These are phyloP conservation scores for Ogataea philodendri DNA, from an alignment of 805 yeast genomes.

Conservation along the genomic window DNA sequence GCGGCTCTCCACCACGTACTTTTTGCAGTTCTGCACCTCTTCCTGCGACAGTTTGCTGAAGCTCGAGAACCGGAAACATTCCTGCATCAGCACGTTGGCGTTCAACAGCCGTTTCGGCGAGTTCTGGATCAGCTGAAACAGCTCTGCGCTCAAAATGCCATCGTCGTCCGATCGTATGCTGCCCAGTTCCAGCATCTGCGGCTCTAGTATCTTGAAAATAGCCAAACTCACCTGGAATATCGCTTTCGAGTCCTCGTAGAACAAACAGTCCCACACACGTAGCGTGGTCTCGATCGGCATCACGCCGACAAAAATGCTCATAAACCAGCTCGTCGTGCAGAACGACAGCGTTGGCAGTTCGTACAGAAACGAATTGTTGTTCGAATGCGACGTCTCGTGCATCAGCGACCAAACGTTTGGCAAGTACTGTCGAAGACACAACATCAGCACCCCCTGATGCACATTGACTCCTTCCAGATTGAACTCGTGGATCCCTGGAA, in stretches of 20 bases:
- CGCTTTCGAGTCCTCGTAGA: slow-evolving; percentile 88
- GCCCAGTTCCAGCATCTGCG: slow-evolving; percentile 44
- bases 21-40: slow-evolving; percentile 74
- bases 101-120: slow-evolving; percentile 70
- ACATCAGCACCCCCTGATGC: slow-evolving; percentile 91
- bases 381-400: slow-evolving; percentile 28
- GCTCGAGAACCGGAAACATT: slow-evolving; percentile 56
- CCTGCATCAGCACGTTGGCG: slow-evolving; percentile 66
- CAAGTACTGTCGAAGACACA: slow-evolving; percentile 77
- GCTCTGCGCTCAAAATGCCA: slow-evolving; percentile 32
- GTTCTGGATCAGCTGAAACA: slow-evolving; percentile 84
- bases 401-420: slow-evolving; percentile 73
- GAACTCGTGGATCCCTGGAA: slow-evolving; percentile 90
- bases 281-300: slow-evolving; percentile 86
- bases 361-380: slow-evolving; percentile 50
- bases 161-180: slow-evolving; percentile 21
- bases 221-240: slow-evolving; percentile 81
- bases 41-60: slow-evolving; percentile 69
- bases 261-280: slow-evolving; percentile 91
- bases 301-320: slow-evolving; percentile 92
- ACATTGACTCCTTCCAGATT: slow-evolving; percentile 91
- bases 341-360: slow-evolving; percentile 87
- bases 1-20: slow-evolving; percentile 70
- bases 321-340: slow-evolving; percentile 96
- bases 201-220: slow-evolving; percentile 71